Evolutionary conservation across 352 stramenopile genomes (phyloP), one percentile per base, ranked within the genome.

Genomic region (Phytophthora kernoviae): DNA sequence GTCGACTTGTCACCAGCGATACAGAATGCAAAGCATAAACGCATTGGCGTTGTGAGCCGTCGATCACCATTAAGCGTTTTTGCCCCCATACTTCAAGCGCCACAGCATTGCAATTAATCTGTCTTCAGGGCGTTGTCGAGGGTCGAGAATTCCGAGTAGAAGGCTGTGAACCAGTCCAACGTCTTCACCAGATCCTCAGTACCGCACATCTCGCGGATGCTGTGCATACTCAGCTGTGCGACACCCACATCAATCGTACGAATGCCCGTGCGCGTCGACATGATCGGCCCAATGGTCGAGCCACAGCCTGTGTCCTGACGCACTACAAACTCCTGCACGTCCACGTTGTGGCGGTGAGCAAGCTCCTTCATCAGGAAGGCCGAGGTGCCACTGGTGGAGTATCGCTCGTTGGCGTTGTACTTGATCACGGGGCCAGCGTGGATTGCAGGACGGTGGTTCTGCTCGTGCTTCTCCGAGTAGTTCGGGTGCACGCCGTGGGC

Each of bases 341-440:
- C 81, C 5, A 97, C 65, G 72, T 84, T 76, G 68, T 96, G 69
- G 57, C 84, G 84, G 49, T 88, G 83, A 48, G 80, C 90, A 7
- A 98, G 70, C 75, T 98, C 95, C 61, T 96, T 91, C 55, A 97
- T 84, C 36, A 98, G 72, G 48, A 98, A 84, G 4, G 90, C 87
- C 5, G 96, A 98, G 12, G 98, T 84, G 36, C 84, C 84, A 46
- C 90, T 98, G 6, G 97, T 99, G 14, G 96, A 89, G 65, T 99
- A 99, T 42, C 96, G 81, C 73, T 99, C 95, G 75, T 99, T 99
- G 27, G 86, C 84, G 71, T 99, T 99, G 70, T 97, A 90, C 82
- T 99, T 99, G 62, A 99, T 98, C n/a, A 99, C 97, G 54, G 97
- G 80, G n/a, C 96, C 96, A 12, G 61, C 75, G 71, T 98, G 96